Evolutionary conservation across 1,139 yeast genomes (phyloP), one percentile per base, ranked within the genome.

Genomic region (Candida pseudocylindracea): DNA sequence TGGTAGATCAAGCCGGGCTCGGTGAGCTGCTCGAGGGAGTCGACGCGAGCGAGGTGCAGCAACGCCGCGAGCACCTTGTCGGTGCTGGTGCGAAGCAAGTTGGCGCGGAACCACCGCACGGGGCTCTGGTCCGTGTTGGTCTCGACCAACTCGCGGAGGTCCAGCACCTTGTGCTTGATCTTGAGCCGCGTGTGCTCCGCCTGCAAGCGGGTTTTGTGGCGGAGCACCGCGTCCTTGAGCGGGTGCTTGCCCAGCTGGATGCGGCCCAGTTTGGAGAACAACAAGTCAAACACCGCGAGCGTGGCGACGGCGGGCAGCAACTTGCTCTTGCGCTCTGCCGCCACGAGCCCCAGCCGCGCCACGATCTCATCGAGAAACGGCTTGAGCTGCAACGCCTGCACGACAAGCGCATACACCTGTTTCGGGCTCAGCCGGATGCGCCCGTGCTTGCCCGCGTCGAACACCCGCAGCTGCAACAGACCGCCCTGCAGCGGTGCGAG

Each of bases 201-300:
- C 39, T 68, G 71, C 32, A 88, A 54, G 41, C 96, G 56, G 0
- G 93, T 73, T 51, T 75, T 79, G 48, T 81, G 75, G 37, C 68
- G 62, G 35, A 88, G 55, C 11, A 88, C 61, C 7, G 81, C 78
- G 33, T 79, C 92, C 45, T 88, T 88, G 37, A 81, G 61, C 0
- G 88, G 80, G 38, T 78, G 85, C 43, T 83, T 83, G 7, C 92
- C 92, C 61, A 83, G 75, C 45, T 81, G 91, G 36, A 88, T 78
- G 38, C 95, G 56, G 8, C 93, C 93, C 26, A 69, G 62, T 38
- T 71, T 64, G 6, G 91, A 67, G 38, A 88, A 63, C 7, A 88
- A 51, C 36, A 83, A 55, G 53, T 88, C 98, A 46, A 88, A 92
- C 1, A 75, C 72, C 51, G 88, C 54, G 12, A 88, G 53, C 33